These are phyloP conservation scores for Artemisia tridentata DNA, from an alignment of 129 eudicot species.

Conservation along the genomic window DNA sequence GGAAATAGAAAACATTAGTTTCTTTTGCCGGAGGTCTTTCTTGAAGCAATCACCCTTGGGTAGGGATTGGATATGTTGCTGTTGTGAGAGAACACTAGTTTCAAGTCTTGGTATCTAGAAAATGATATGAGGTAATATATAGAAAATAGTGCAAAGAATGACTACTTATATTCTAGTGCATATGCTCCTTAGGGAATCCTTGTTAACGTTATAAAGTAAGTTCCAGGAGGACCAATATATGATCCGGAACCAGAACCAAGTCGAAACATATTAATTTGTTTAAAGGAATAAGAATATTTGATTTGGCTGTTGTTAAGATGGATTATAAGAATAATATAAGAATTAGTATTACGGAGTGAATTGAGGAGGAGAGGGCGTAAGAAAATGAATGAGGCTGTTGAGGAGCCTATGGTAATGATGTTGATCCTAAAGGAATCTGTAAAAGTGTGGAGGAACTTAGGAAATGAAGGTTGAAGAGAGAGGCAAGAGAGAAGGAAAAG, in stretches of 20 bases:
- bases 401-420: slow-evolving; percentile 75
- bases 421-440: slow-evolving; percentile 84
- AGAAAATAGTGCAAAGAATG: too few relatives aligned
- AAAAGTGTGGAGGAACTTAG: slow-evolving; percentile 78
- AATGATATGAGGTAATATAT: too few relatives aligned
- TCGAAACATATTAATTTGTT: slow-evolving; percentile 74
- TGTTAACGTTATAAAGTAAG: too few relatives aligned
- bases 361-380: slow-evolving; percentile 36
- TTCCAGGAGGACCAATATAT: background rate
- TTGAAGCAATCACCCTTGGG: too few relatives aligned
- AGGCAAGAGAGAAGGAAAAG: too few relatives aligned
- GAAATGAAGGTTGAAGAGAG: slow-evolving; percentile 68
- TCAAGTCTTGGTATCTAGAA: too few relatives aligned
- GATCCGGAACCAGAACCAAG: slow-evolving; percentile 31
- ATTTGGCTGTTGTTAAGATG: slow-evolving; percentile 42
- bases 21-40: too few relatives aligned
- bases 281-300: slow-evolving; percentile 79
- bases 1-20: too few relatives aligned
- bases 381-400: slow-evolving; percentile 53
- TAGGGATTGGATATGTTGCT: too few relatives aligned
- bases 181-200: slow-evolving; percentile 10
- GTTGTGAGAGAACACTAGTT: too few relatives aligned
- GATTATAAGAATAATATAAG: slow-evolving; percentile 1
- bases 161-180: too few relatives aligned
- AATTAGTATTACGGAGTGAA: slow-evolving; percentile 14